Conservation (phyloP, 1,139 yeast genomes). For the Geotrichum europaeum region DNA sequence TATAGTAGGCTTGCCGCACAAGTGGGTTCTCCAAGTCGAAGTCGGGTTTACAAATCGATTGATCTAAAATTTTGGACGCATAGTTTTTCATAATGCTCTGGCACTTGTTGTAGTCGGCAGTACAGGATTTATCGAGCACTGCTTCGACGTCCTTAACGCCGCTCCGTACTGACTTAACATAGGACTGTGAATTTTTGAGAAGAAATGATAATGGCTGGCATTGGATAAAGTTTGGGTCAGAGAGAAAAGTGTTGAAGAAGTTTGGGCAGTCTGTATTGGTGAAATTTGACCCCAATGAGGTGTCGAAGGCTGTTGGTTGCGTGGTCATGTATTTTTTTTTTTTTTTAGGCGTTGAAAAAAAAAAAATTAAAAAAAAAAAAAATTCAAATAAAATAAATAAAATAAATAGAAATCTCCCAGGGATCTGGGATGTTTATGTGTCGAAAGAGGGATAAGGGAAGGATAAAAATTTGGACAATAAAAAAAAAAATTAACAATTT, state of each 20-base stretch:
- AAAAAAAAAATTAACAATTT: not conserved
- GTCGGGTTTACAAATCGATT: conserved; percentile 24
- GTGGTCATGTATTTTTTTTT: not conserved
- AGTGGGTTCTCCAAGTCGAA: conserved; percentile 27
- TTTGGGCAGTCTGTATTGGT: conserved; percentile 28
- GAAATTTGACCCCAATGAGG: conserved; percentile 32
- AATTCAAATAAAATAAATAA: not conserved
- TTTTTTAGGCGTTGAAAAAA: not conserved
- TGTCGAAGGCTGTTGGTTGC: conserved; percentile 31
- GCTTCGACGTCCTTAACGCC: conserved; percentile 27
- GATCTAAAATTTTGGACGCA: conserved; percentile 21
- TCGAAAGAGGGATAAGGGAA: not conserved
- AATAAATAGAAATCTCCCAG: no score
- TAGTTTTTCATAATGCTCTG: conserved; percentile 25
- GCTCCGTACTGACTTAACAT: conserved; percentile 25
- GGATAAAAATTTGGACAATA: not conserved
- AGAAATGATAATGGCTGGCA: conserved; percentile 34
- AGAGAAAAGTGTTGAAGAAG: conserved; percentile 28
- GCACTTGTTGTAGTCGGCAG: conserved; percentile 26
- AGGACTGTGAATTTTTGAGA: conserved; percentile 31
- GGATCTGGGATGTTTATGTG: not conserved
- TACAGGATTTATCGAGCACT: conserved; percentile 29
- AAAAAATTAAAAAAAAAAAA: not conserved
- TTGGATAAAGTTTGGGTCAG: conserved; percentile 25
- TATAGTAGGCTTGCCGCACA: conserved; percentile 31